Conservation (phyloP, 1,284 basidiomycete species). For the Earliella scabrosa region DNA sequence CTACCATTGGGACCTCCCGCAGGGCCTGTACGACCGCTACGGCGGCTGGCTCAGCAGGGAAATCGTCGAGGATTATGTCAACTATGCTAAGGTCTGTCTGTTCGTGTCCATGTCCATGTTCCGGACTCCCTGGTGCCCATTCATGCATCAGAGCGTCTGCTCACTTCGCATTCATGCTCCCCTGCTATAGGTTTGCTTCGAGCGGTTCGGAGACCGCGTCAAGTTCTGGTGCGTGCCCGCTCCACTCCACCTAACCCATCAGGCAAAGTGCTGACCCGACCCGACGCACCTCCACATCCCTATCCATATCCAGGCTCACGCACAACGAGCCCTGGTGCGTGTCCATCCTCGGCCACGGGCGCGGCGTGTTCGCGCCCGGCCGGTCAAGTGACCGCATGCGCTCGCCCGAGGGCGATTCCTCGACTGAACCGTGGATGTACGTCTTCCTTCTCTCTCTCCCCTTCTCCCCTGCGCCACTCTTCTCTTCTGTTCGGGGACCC, state of each 20-base stretch:
- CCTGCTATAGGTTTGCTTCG: slow-evolving; percentile 61
- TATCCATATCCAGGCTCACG: too few relatives aligned
- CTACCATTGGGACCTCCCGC: slow-evolving; percentile 82
- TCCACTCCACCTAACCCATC: too few relatives aligned
- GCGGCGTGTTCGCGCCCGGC: slow-evolving; percentile 71
- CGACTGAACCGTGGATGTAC: slow-evolving; percentile 76
- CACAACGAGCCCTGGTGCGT: slow-evolving; percentile 80
- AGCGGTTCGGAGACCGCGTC: slow-evolving; percentile 75
- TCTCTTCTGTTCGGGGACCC: slow-evolving; percentile 2
- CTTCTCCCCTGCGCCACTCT: slow-evolving; percentile 15
- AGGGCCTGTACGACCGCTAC: slow-evolving; percentile 71
- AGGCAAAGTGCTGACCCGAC: too few relatives aligned
- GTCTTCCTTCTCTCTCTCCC: slow-evolving; percentile 22
- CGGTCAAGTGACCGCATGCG: slow-evolving; percentile 62
- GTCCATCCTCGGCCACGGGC: slow-evolving; percentile 69
- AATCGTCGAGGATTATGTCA: slow-evolving; percentile 64
- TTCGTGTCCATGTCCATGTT: not conserved
- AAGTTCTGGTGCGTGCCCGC: slow-evolving; percentile 62
- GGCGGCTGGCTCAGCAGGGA: slow-evolving; percentile 75
- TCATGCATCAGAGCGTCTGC: too few relatives aligned
- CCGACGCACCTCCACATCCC: too few relatives aligned
- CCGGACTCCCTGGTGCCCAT: too few relatives aligned
- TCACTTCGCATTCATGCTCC: not conserved
- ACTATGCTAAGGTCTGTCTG: slow-evolving; percentile 62
- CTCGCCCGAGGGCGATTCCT: slow-evolving; percentile 60